Evolutionary conservation across 257 asterid species (phyloP).

Genomic region (Thymus quinquecostatus): DNA sequence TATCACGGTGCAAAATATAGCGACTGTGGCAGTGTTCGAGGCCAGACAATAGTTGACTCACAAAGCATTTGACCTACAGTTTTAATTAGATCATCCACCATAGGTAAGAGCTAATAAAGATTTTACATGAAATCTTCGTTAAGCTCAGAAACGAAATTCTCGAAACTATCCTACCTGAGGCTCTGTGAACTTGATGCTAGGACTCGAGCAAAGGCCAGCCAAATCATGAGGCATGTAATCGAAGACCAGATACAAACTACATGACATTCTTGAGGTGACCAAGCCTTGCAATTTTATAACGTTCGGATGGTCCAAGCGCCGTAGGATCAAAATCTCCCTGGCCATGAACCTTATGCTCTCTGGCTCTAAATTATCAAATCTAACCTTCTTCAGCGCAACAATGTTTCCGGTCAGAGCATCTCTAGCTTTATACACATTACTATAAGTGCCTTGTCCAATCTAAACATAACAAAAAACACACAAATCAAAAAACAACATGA

Average conservation of each 20-base stretch:
- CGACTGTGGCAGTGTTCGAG: constrained; percentile 63
- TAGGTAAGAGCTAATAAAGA: constrained; percentile 10
- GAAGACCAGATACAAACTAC: constrained; percentile 58
- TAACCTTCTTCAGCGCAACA: constrained; percentile 54
- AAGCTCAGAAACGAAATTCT: neutral
- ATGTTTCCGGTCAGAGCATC: constrained; percentile 40
- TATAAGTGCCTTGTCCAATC: constrained; percentile 61
- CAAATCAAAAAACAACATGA: constrained; percentile 11
- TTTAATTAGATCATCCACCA: constrained; percentile 16
- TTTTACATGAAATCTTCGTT: neutral
- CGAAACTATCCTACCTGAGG: constrained; percentile 50
- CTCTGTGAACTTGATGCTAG: constrained; percentile 56
- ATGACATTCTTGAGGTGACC: constrained; percentile 48
- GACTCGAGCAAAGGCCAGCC: constrained; percentile 59
- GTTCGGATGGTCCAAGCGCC: constrained; percentile 54
- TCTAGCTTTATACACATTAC: constrained; percentile 52
- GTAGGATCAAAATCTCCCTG: constrained; percentile 51
- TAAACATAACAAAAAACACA: constrained; percentile 9
- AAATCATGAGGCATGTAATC: constrained; percentile 77
- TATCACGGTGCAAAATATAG: constrained; percentile 61
- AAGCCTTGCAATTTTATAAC: constrained; percentile 43
- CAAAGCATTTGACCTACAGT: constrained; percentile 57
- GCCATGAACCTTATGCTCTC: constrained; percentile 60
- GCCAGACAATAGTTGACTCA: constrained; percentile 57
- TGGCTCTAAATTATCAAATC: constrained; percentile 53